phyloP scores from a whole-genome alignment of 164 flowering plant species.

The Liquidambar formosana region DNA sequence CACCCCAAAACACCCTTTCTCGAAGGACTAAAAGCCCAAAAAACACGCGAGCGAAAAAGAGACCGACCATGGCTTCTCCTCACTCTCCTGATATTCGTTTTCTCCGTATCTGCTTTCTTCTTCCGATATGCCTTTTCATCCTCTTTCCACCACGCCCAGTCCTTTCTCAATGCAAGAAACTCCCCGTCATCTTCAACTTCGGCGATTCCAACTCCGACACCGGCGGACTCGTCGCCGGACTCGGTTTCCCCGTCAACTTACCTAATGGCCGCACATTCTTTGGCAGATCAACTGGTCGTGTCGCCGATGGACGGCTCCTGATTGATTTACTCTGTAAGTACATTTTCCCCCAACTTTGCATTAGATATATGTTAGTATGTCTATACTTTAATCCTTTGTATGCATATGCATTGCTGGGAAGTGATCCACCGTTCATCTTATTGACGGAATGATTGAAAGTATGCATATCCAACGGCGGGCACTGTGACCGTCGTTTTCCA shows the following conservation, averaged over 20 bases:
- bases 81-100: neutral
- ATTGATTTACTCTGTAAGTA: slow-evolving; percentile 67
- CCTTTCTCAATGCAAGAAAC: slow-evolving; percentile 2
- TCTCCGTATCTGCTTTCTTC: slow-evolving; percentile 2
- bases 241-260: slow-evolving; percentile 46
- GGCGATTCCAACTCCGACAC: slow-evolving; percentile 82
- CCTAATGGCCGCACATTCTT: slow-evolving; percentile 68
- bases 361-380: no score
- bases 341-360: neutral
- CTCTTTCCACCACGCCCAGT: neutral
- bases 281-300: slow-evolving; percentile 51
- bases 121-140: slow-evolving; percentile 1
- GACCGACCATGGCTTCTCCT: neutral
- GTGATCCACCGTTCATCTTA: no score
- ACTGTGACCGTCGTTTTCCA: neutral
- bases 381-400: no score
- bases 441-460: neutral
- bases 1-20: no score
- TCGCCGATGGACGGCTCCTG: slow-evolving; percentile 67
- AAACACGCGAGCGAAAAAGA: no score
- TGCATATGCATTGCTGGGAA: no score
- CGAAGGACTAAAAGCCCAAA: no score
- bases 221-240: slow-evolving; percentile 68
- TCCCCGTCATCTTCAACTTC: slow-evolving; percentile 60
- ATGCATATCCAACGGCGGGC: neutral